Evolutionary conservation across 2,329 filamentous ascomycete species (phyloP).

Genomic region (Sporothrix humicola): DNA sequence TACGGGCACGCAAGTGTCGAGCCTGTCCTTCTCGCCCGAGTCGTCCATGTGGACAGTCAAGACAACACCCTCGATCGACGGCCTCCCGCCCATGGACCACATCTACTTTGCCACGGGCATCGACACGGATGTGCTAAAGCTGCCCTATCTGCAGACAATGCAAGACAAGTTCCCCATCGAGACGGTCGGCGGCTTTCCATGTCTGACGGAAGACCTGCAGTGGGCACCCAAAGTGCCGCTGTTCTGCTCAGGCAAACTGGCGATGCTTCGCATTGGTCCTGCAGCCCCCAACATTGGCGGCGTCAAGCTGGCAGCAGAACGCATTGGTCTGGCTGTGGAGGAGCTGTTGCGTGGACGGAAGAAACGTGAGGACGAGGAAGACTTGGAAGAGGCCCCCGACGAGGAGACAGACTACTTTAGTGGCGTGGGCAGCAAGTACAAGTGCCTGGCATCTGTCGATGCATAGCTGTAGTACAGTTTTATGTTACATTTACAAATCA

Average conservation of each 20-base stretch:
- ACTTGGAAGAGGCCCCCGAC: background rate
- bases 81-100: conserved; percentile 66
- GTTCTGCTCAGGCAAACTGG: conserved; percentile 38
- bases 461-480: background rate
- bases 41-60: conserved; percentile 50
- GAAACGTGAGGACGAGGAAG: background rate
- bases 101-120: conserved; percentile 80
- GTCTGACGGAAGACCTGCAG: conserved; percentile 75
- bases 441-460: conserved; percentile 26
- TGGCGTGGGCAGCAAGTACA: conserved; percentile 36
- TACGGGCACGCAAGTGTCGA: conserved; percentile 42
- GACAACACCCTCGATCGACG: conserved; percentile 58
- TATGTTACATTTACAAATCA: background rate
- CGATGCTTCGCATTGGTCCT: conserved; percentile 37
- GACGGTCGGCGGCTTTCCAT: conserved; percentile 70
- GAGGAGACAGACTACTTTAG: conserved; percentile 32
- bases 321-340: conserved; percentile 35
- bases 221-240: conserved; percentile 73
- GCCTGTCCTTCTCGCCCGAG: conserved; percentile 38
- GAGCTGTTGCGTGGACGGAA: conserved; percentile 13
- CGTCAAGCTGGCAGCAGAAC: conserved; percentile 36
- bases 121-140: conserved; percentile 63
- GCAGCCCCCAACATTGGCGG: conserved; percentile 37
- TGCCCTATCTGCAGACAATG: conserved; percentile 68
- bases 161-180: conserved; percentile 64